Conservation (phyloP, 129 eudicot genomes). For the Chrysanthemum seticuspe region DNA sequence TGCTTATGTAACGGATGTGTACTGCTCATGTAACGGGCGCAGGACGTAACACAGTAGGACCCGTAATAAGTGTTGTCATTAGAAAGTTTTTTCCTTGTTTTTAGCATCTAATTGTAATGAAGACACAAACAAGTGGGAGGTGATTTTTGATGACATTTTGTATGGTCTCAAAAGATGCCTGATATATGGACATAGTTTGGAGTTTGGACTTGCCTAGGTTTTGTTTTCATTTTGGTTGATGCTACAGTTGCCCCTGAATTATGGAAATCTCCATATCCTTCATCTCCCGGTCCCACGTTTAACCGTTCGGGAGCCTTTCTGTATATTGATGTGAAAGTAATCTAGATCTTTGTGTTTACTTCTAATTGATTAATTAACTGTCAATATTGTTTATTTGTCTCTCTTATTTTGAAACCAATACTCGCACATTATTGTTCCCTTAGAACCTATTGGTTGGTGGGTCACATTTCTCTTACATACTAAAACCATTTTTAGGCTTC, state of each 20-base stretch:
- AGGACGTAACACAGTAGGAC: conserved; percentile 23
- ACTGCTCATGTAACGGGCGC: conserved; percentile 7
- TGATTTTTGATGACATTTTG: conserved; percentile 27
- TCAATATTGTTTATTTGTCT: too few relatives aligned
- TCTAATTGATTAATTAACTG: not conserved
- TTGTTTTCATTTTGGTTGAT: conserved; percentile 28
- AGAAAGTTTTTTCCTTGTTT: conserved; percentile 1
- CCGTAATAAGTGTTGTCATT: not conserved
- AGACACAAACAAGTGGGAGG: conserved; percentile 28
- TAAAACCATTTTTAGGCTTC: not conserved
- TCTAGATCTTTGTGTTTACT: not conserved
- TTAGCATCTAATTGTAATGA: conserved; percentile 19
- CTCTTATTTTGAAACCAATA: too few relatives aligned
- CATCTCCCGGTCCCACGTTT: not conserved
- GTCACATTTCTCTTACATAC: too few relatives aligned
- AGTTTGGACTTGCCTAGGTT: conserved; percentile 29
- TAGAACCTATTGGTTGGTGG: too few relatives aligned
- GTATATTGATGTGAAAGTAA: conserved; percentile 2
- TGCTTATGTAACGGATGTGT: conserved; percentile 8
- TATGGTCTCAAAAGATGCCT: conserved; percentile 23
- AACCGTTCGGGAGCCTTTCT: conserved; percentile 8
- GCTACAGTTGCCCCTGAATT: conserved; percentile 32
- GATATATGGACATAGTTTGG: conserved; percentile 22
- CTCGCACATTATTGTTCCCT: too few relatives aligned
- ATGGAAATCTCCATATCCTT: conserved; percentile 30